Evolutionary conservation across 164 flowering plant genomes (phyloP).

Genomic region (Taxillus chinensis): DNA sequence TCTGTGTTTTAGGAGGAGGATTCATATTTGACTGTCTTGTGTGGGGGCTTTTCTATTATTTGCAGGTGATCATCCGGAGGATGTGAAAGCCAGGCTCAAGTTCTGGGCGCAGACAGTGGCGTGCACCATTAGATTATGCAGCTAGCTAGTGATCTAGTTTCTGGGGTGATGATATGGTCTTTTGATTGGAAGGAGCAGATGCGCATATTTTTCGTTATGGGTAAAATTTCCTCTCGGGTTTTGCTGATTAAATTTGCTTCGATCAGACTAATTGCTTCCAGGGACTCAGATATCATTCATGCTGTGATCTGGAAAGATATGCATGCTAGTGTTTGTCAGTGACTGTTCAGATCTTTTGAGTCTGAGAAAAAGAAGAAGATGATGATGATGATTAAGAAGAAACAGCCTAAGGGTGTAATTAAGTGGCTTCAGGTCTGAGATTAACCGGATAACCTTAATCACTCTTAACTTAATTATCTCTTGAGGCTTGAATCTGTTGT

Average conservation of each 20-base stretch:
- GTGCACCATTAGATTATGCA: slow-evolving; percentile 67
- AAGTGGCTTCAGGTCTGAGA: slow-evolving; percentile 21
- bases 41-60: neutral
- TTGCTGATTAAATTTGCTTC: slow-evolving; percentile 4
- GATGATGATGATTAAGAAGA: too few species aligned
- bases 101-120: slow-evolving; percentile 89
- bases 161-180: neutral
- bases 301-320: slow-evolving; percentile 2
- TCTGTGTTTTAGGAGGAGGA: too few species aligned
- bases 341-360: slow-evolving; percentile 2
- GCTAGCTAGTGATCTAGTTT: slow-evolving; percentile 17
- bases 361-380: slow-evolving; percentile 2
- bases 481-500: neutral
- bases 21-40: neutral
- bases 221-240: slow-evolving; percentile 3
- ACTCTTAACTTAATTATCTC: slow-evolving; percentile 5
- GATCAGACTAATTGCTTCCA: neutral
- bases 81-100: slow-evolving; percentile 80
- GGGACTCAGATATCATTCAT: slow-evolving; percentile 10
- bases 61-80: slow-evolving; percentile 79
- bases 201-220: neutral
- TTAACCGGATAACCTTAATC: slow-evolving; percentile 6
- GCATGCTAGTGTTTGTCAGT: slow-evolving; percentile 7
- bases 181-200: neutral
- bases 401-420: neutral